Evolutionary conservation across 2,329 filamentous ascomycete genomes (phyloP).

Genomic region (Capronia coronata): DNA sequence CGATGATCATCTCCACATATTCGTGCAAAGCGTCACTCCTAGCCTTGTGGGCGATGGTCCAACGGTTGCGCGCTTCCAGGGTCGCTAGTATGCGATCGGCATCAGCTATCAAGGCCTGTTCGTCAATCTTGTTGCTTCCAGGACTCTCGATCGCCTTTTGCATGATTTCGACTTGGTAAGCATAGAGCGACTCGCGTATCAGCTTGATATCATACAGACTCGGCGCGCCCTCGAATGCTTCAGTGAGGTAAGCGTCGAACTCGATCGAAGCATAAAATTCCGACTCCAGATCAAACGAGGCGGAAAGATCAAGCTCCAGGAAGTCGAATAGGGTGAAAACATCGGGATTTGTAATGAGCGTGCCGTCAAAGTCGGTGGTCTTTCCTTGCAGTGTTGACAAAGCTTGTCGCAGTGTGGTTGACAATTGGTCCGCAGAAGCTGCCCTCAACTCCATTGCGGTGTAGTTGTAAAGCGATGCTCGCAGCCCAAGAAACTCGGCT

Average conservation of each 20-base stretch:
- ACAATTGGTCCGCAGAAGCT: constrained; percentile 63
- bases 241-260: constrained; percentile 57
- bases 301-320: constrained; percentile 56
- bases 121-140: constrained; percentile 33
- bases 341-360: constrained; percentile 61
- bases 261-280: constrained; percentile 61
- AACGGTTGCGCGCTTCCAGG: constrained; percentile 39
- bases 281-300: constrained; percentile 47
- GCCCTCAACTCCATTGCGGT: constrained; percentile 76
- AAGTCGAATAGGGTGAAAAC: constrained; percentile 95
- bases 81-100: constrained; percentile 35
- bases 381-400: constrained; percentile 64
- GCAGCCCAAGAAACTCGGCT: constrained; percentile 68
- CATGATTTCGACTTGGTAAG: constrained; percentile 50
- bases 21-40: constrained; percentile 66
- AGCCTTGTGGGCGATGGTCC: constrained; percentile 34
- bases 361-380: constrained; percentile 61
- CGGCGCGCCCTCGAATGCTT: constrained; percentile 47
- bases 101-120: constrained; percentile 39
- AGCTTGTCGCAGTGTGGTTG: constrained; percentile 62
- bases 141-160: constrained; percentile 36
- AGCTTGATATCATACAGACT: constrained; percentile 62
- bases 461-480: constrained; percentile 76
- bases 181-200: constrained; percentile 62
- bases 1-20: constrained; percentile 77